Base-by-base conservation (phyloP, 73 alveolate genomes). In the Uronychia binucleata region DNA sequence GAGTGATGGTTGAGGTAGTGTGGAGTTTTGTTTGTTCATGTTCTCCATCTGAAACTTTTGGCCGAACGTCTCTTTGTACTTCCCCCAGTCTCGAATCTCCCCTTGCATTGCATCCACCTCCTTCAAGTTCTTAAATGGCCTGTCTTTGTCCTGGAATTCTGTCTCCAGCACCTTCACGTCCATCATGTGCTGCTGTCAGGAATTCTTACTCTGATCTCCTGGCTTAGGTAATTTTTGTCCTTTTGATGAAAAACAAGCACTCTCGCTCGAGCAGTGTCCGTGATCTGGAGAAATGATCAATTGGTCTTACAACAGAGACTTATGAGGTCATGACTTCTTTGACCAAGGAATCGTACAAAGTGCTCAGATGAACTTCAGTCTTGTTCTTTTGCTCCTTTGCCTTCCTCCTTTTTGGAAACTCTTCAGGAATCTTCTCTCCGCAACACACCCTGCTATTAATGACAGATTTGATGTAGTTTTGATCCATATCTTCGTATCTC, bases 61-160 rank as follows among this genome's bases (percentile, higher is more conserved):
- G 5, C 67, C 67, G 13, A 79, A 78, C 33, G 78, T 79, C 32
- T 19, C 34, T 67, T 86, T 86, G 76, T 34, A 86, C 58, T 30
- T 59, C 25, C 79, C 92, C 92, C 92, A 86, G 33, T 86, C 30
- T 28, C 75, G 33, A 26, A 60, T 26, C 34, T 67, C 77, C 1
- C 58, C 79, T 34, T 76, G 27, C 31, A 86, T 58, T 28, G 31
- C 34, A 25, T 29, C 32, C 25, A 86, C 58, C 1, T 86, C 92
- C 31, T 28, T 33, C 33, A 11, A 0, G 74, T 78, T 79, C 31
- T 78, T 79, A 59, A 86, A 86, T 26, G 92, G 92, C 46, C 92
- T 86, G 33, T 86, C 92, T 26, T 86, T 60, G 75, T 86, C 92
- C 31, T 78, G 57, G 76, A 86, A 86, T 75, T 59, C 80, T n/a